A percentile compares a stretch with the other conserved stretches of the same genome.
Evolutionary conservation across 164 flowering plant species (phyloP).

Genomic region (Magnolia kwangsiensis): DNA sequence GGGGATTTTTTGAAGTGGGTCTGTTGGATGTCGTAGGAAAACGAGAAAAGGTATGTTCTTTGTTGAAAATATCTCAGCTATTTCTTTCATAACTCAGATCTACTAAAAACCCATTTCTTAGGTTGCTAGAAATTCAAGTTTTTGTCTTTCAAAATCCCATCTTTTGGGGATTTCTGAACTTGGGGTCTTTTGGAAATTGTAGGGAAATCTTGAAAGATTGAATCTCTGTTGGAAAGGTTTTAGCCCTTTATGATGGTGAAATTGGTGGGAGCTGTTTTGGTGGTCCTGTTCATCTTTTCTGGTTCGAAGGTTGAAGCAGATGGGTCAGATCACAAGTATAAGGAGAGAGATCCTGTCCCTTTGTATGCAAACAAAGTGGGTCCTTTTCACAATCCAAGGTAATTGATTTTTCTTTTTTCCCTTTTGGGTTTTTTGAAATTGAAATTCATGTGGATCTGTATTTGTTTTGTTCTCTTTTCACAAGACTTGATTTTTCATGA

Average conservation of each 20-base stretch:
- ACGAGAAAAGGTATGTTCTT: background rate
- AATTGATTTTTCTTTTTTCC: background rate
- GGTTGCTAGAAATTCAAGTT: background rate
- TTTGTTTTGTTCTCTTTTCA: background rate
- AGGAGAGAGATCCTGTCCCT: slow-evolving; percentile 17
- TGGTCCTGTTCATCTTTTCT: slow-evolving; percentile 5
- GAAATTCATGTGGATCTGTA: background rate
- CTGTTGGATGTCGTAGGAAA: background rate
- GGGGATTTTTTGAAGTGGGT: background rate
- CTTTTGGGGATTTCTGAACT: background rate
- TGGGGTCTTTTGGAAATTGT: background rate
- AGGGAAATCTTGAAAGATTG: background rate
- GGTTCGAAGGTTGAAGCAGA: slow-evolving; percentile 16
- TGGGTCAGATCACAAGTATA: slow-evolving; percentile 21
- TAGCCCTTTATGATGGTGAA: background rate
- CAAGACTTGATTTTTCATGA: background rate
- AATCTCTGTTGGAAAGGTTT: slow-evolving; percentile 1
- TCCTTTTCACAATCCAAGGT: slow-evolving; percentile 27
- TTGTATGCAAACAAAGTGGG: slow-evolving; percentile 26
- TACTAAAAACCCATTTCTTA: background rate
- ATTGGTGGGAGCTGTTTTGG: slow-evolving; percentile 13
- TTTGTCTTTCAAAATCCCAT: slow-evolving; percentile 3
- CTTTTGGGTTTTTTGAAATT: background rate
- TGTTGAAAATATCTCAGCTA: background rate
- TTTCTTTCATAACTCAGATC: background rate